These are phyloP conservation scores for Biscogniauxia marginata DNA, from an alignment of 2,329 filamentous ascomycete species.

Conservation along the genomic window DNA sequence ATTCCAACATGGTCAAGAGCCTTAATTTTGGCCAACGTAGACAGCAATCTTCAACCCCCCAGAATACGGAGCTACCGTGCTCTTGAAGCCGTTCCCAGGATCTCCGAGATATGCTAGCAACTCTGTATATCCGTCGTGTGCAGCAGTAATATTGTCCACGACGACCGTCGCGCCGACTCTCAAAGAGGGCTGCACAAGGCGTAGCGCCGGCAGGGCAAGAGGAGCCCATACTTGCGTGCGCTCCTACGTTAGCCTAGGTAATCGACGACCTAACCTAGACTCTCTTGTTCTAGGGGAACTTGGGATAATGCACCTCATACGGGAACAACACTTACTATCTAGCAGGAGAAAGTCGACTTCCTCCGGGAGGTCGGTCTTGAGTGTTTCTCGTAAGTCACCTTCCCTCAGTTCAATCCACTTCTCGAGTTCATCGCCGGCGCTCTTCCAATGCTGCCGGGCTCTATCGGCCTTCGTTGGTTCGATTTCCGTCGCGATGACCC, in stretches of 20 bases:
- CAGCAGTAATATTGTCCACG: slow-evolving; percentile 46
- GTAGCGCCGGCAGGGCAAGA: slow-evolving; percentile 51
- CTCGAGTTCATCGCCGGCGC: slow-evolving; percentile 48
- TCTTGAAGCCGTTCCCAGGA: slow-evolving; percentile 48
- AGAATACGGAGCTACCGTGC: slow-evolving; percentile 46
- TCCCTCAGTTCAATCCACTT: slow-evolving; percentile 54
- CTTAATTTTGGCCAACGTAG: slow-evolving; percentile 4
- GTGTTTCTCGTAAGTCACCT: slow-evolving; percentile 56
- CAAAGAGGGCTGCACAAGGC: slow-evolving; percentile 44
- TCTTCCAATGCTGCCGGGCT: slow-evolving; percentile 54
- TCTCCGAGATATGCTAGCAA: slow-evolving; percentile 45
- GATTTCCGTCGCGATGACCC: slow-evolving; percentile 60
- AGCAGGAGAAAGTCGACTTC: slow-evolving; percentile 57
- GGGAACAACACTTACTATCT: slow-evolving; percentile 53
- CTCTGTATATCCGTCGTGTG: slow-evolving; percentile 43
- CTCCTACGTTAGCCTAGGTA: neutral
- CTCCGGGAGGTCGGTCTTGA: slow-evolving; percentile 46
- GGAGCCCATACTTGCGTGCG: slow-evolving; percentile 55
- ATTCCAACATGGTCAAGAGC: neutral
- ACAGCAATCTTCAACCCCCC: slow-evolving; percentile 40
- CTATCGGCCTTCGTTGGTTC: slow-evolving; percentile 51
- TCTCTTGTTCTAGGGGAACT: no score
- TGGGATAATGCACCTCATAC: neutral
- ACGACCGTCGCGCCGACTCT: slow-evolving; percentile 48
- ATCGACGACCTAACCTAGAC: no score